Base-by-base conservation (phyloP, 306 rosid genomes). In the Medicago arabica region DNA sequence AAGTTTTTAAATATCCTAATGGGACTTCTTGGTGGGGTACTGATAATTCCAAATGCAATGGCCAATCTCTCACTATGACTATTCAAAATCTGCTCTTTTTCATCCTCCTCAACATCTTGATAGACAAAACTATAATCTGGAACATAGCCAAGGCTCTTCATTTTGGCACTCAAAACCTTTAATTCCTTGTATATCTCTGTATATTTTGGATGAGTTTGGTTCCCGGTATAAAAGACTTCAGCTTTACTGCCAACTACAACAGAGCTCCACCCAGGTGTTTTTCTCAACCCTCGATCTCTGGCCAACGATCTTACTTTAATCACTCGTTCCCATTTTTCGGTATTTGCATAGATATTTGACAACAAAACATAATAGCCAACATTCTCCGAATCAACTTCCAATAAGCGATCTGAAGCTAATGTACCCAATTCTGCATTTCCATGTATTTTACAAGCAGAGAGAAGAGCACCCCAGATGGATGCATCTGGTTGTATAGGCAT, bases 61-160 rank as follows among this genome's bases (percentile, higher is more conserved):
- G 88, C 88, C 74, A 85, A 23, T 43, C 88, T 81, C 84, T 85
- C 86, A 60, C 88, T 81, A 25, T 85, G 88, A 70, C 86, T 82
- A 7, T 11, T 78, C 77, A 85, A 71, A 78, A 85, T 81, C 59
- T 85, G 86, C 76, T 85, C 88, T 64, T 82, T 85, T 75, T 81
- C 88, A 68, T 82, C 88, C 16, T 81, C 85, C 38, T 85, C 88
- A 41, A 85, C 86, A 71, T 85, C 88, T 67, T 85, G 88, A 64
- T 81, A 60, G 60, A 81, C 88, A 81, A 78, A 85, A 59, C 88
- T 78, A 78, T 59, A 78, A 53, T 85, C 86, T 8, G 88, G 88
- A 81, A 85, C 82, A 78, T 85, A 85, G 75, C 88, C 88, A 59
- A 81, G 81, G 66, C 63, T 81, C 75, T 75, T 85, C 83, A 85